These are phyloP conservation scores for Chamaenerion angustifolium DNA, from an alignment of 345 rosid genomes.

Conservation along the genomic window DNA sequence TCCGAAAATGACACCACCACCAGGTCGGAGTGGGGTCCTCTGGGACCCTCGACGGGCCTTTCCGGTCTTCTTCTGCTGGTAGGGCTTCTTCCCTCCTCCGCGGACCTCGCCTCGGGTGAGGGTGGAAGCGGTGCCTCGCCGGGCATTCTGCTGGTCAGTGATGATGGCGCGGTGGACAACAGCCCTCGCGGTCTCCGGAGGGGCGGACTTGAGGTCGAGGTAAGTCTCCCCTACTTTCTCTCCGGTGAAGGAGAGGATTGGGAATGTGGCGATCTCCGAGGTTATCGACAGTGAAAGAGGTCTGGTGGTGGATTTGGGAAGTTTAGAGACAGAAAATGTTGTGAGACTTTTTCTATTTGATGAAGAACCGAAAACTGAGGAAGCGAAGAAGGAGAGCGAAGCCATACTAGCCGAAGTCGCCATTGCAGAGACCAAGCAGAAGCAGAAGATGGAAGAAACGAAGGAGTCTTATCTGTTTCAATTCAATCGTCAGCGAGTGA, in stretches of 20 bases:
- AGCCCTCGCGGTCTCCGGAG: conserved; percentile 71
- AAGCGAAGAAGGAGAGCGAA: conserved; percentile 48
- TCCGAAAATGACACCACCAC: conserved; percentile 82
- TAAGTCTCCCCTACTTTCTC: conserved; percentile 71
- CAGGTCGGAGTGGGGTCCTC: conserved; percentile 72
- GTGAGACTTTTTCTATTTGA: conserved; percentile 4
- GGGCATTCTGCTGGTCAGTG: conserved; percentile 72
- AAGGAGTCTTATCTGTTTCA: too few relatives aligned
- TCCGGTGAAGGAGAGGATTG: conserved; percentile 65
- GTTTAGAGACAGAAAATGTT: background rate
- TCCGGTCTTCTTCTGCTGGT: conserved; percentile 80
- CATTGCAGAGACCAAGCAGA: conserved; percentile 18
- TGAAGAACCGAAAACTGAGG: conserved; percentile 28
- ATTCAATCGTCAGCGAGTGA: too few relatives aligned
- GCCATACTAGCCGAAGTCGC: conserved; percentile 23
- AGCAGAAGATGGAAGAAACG: too few relatives aligned
- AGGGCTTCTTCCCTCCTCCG: conserved; percentile 88
- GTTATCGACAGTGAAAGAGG: conserved; percentile 25
- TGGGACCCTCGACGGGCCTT: conserved; percentile 65
- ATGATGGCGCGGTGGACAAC: conserved; percentile 76
- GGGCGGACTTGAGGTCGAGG: conserved; percentile 71
- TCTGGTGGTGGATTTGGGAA: conserved; percentile 11
- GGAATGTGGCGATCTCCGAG: conserved; percentile 47
- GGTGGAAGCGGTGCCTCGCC: conserved; percentile 91
- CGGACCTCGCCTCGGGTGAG: conserved; percentile 78